Evolutionary conservation across 768 basidiomycete species (phyloP).

Genomic region (Gloeophyllum trabeum): DNA sequence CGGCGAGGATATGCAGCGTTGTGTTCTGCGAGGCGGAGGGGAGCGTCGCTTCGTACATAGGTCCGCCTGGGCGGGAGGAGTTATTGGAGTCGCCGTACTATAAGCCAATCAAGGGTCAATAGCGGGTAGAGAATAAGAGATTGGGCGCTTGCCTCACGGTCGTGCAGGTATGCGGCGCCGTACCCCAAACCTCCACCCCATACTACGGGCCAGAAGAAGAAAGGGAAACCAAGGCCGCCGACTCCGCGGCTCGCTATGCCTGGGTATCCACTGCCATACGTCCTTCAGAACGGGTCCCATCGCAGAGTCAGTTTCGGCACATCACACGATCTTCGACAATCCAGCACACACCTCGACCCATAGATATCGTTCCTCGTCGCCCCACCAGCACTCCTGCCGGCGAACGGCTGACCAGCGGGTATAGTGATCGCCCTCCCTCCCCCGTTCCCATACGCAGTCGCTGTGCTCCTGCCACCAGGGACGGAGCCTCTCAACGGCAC

Average conservation of each 20-base stretch:
- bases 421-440: constrained; percentile 23
- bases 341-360: constrained; percentile 26
- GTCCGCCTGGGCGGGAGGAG: constrained; percentile 23
- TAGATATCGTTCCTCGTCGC: background rate
- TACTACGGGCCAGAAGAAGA: constrained; percentile 53
- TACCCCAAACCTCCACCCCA: constrained; percentile 27
- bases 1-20: constrained; percentile 23
- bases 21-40: constrained; percentile 15
- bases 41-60: constrained; percentile 15
- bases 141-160: constrained; percentile 26
- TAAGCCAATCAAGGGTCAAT: constrained; percentile 11
- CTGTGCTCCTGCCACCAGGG: constrained; percentile 13
- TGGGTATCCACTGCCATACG: constrained; percentile 58
- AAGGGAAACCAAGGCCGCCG: constrained; percentile 42
- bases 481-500: constrained; percentile 12
- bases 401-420: constrained; percentile 31
- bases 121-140: background rate
- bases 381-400: constrained; percentile 11
- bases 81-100: constrained; percentile 25
- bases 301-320: constrained; percentile 34
- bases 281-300: constrained; percentile 48
- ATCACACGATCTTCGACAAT: constrained; percentile 47
- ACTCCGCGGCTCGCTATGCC: constrained; percentile 34
- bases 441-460: constrained; percentile 21
- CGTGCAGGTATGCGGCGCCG: constrained; percentile 21